phyloP scores from a whole-genome alignment of 352 stramenopile genomes.

The Phytophthora parvispora region DNA sequence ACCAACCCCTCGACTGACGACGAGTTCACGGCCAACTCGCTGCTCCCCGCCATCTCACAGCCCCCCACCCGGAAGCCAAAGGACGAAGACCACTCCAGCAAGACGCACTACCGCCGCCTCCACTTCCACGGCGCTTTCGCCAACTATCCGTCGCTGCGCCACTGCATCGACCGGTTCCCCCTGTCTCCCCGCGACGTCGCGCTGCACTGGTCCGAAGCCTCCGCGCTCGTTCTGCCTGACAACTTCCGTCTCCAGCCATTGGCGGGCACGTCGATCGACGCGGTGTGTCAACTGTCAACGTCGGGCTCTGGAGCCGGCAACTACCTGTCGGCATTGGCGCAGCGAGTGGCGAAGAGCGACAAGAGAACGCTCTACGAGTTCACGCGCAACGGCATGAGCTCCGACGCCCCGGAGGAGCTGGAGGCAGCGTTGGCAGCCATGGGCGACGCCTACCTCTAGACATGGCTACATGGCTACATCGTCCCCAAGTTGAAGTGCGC shows the following conservation, averaged over 20 bases:
- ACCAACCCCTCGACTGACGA: slow-evolving; percentile 6
- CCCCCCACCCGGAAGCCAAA: not conserved
- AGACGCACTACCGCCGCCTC: slow-evolving; percentile 53
- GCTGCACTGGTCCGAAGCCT: slow-evolving; percentile 49
- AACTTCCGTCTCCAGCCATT: slow-evolving; percentile 34
- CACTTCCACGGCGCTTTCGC: slow-evolving; percentile 63
- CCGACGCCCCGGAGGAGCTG: slow-evolving; percentile 73
- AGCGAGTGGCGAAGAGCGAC: slow-evolving; percentile 48
- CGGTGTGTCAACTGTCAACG: slow-evolving; percentile 55
- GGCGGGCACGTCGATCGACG: slow-evolving; percentile 41
- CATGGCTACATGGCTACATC: slow-evolving; percentile 14
- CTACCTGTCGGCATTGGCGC: slow-evolving; percentile 57
- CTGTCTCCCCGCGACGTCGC: slow-evolving; percentile 39
- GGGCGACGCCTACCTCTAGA: slow-evolving; percentile 54
- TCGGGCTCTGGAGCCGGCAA: slow-evolving; percentile 49
- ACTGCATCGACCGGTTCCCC: slow-evolving; percentile 33
- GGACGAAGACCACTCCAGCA: slow-evolving; percentile 5
- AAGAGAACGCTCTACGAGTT: slow-evolving; percentile 83
- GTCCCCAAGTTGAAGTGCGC: slow-evolving; percentile 18
- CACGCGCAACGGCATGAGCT: slow-evolving; percentile 75
- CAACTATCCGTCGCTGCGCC: slow-evolving; percentile 26
- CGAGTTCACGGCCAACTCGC: slow-evolving; percentile 41
- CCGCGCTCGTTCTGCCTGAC: slow-evolving; percentile 28
- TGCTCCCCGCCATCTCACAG: slow-evolving; percentile 48
- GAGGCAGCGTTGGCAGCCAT: slow-evolving; percentile 50